Base-by-base conservation (phyloP, 2,329 filamentous ascomycete species). In the Alternaria rosae region DNA sequence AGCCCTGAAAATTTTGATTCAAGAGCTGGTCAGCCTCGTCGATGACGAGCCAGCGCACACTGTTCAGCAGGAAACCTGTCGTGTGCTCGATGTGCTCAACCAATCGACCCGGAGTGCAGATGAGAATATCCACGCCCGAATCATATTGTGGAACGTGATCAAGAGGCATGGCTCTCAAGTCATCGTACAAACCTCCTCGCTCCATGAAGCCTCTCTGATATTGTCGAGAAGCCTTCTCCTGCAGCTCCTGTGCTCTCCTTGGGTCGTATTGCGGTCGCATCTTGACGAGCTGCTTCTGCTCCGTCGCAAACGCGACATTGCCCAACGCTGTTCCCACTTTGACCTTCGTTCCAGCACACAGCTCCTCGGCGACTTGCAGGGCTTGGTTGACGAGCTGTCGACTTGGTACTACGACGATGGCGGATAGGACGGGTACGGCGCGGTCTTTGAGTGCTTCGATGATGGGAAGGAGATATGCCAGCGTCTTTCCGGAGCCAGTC, bases 21-120 rank as follows among this genome's bases (percentile, higher is more conserved):
- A 98, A 86, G 12, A 98, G 83, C 75, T 95, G 93, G 78, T 98
- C 94, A 11, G 94, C 95, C 80, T 98, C 94, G 72, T 98, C 94
- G 47, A 97, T 91, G 3, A 97, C 88, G 0, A 98, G 84, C 93
- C 94, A 98, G 63, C 92, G 88, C 5, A 97, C 84, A 74, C 91
- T 86, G 59, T 91, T 87, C 21, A 98, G 83, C 0, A 85, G 87
- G 76, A 98, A 97, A 0, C 93, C 93, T 4, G 88, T 87, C 0
- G 94, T 98, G 62, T 90, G 89, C 66, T 91, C 90, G 53, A 97
- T 86, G 78, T 98, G 94, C 71, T 98, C 94, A 5, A 98, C 93
- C 1, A 98, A 86, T 65, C 94, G 88, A 62, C 95, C 95, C 1
- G 94, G 94, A 0, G 94, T 98, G 77, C 93, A 95, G 53, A 97